Evolutionary conservation across 306 rosid species (phyloP).

Genomic region (Comarum palustre): DNA sequence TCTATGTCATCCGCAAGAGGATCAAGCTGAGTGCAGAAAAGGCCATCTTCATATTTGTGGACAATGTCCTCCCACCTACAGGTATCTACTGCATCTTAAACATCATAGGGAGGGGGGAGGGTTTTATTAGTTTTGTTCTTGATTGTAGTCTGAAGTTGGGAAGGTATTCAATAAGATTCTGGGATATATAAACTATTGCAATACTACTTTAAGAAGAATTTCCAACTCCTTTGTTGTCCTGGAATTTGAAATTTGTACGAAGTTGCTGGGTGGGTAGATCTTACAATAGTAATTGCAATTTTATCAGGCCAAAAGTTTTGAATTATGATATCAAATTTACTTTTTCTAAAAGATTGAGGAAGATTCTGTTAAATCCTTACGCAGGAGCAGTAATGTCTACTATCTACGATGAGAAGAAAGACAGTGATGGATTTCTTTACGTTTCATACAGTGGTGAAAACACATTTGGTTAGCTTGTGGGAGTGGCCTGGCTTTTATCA

Average conservation of each 20-base stretch:
- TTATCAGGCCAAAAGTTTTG: not conserved
- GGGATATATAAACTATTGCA: not conserved
- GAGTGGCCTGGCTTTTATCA: not conserved
- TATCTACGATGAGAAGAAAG: constrained; percentile 50
- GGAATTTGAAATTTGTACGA: not conserved
- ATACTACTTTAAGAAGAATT: not conserved
- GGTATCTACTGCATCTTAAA: constrained; percentile 21
- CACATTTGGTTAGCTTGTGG: constrained; percentile 38
- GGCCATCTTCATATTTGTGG: constrained; percentile 49
- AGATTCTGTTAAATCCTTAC: not conserved
- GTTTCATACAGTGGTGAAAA: constrained; percentile 52
- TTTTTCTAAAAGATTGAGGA: constrained; percentile 3
- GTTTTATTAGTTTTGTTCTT: not conserved
- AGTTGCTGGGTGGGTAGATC: not conserved
- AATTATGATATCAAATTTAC: not conserved
- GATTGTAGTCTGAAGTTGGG: not conserved
- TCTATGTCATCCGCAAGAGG: constrained; percentile 49
- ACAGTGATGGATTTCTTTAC: constrained; percentile 39
- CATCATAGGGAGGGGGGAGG: not conserved
- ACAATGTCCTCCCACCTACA: constrained; percentile 47
- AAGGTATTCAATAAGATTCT: not conserved
- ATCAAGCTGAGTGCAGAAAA: constrained; percentile 49
- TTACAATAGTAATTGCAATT: not conserved
- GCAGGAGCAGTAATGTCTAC: constrained; percentile 41
- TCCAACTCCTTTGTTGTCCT: not conserved